Percentiles rank a stretch among this genome's conserved stretches.
Evolutionary conservation across 2,329 filamentous ascomycete species (phyloP).

Genomic region (Helotiales sp.): DNA sequence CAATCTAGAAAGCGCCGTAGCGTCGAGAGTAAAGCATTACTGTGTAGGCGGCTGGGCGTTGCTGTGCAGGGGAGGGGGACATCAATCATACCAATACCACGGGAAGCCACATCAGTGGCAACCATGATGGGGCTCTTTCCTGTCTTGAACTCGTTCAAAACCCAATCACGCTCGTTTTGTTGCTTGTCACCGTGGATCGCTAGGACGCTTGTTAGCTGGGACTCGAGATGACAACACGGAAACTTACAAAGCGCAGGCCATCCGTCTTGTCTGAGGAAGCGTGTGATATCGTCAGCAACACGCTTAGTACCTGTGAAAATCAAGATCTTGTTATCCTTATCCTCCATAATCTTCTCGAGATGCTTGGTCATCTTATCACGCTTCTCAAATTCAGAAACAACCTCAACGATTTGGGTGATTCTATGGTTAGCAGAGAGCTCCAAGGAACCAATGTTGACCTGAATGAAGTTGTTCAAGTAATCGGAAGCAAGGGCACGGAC

Average conservation of each 20-base stretch:
- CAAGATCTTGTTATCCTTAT: constrained; percentile 91
- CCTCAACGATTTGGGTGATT: constrained; percentile 97
- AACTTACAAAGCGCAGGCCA: constrained; percentile 93
- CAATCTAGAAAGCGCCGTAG: constrained; percentile 84
- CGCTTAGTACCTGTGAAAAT: constrained; percentile 95
- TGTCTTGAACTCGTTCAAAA: constrained; percentile 98
- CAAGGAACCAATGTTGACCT: constrained; percentile 97
- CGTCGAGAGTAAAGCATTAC: constrained; percentile 88
- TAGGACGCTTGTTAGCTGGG: constrained; percentile 49
- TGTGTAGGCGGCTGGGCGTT: constrained; percentile 58
- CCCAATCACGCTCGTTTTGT: constrained; percentile 99
- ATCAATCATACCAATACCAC: constrained; percentile 99
- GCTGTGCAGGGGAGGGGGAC: constrained; percentile 49
- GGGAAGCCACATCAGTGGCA: constrained; percentile 98
- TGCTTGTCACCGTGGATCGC: constrained; percentile 99
- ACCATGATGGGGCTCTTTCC: constrained; percentile 99
- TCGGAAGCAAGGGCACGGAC: constrained; percentile 88
- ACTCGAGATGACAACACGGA: constrained; percentile 43
- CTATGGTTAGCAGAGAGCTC: constrained; percentile 96
- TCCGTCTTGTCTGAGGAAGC: constrained; percentile 94
- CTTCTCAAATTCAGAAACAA: constrained; percentile 96
- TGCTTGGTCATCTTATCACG: constrained; percentile 97
- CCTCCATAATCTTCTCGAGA: constrained; percentile 96
- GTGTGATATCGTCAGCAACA: constrained; percentile 95
- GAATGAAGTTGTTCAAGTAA: constrained; percentile 93